These are phyloP conservation scores for Auricularia auricula-judae DNA, from an alignment of 768 basidiomycete species.

Conservation along the genomic window DNA sequence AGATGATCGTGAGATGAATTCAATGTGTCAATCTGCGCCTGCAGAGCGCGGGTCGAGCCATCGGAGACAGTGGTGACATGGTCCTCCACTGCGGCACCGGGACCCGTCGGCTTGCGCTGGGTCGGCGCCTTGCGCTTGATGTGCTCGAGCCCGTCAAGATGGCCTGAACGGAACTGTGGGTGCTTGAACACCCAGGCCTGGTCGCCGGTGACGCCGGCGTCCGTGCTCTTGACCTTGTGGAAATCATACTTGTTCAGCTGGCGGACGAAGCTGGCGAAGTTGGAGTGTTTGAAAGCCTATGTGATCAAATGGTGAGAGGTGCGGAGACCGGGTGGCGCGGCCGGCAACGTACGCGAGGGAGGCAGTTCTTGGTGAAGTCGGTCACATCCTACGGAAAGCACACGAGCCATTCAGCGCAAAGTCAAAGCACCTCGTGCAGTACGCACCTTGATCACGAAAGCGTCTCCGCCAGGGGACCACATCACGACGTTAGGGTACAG, in stretches of 20 bases:
- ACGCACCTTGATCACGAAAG: constrained; percentile 73
- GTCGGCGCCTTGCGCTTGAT: constrained; percentile 30
- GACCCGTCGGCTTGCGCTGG: constrained; percentile 12
- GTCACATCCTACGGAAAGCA: constrained; percentile 65
- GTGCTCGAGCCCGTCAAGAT: constrained; percentile 47
- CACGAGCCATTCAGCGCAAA: background rate
- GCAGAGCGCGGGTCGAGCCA: constrained; percentile 19
- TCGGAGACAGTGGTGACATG: background rate
- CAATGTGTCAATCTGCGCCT: constrained; percentile 40
- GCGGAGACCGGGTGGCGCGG: background rate
- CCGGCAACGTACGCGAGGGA: constrained; percentile 26
- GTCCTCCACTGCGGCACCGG: background rate
- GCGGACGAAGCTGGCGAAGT: constrained; percentile 28
- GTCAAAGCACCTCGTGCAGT: background rate
- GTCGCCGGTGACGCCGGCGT: constrained; percentile 19
- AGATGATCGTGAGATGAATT: constrained; percentile 38
- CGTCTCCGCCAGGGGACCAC: constrained; percentile 78
- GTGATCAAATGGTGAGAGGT: background rate
- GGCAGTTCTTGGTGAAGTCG: constrained; percentile 68
- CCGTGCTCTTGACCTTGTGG: constrained; percentile 27
- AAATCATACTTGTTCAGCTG: constrained; percentile 33
- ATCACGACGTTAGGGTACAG: constrained; percentile 61
- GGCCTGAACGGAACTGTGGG: constrained; percentile 42
- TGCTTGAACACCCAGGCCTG: constrained; percentile 22
- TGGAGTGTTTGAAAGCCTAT: constrained; percentile 23